phyloP scores from a whole-genome alignment of 2,329 filamentous ascomycete species.

The Onygena corvina region DNA sequence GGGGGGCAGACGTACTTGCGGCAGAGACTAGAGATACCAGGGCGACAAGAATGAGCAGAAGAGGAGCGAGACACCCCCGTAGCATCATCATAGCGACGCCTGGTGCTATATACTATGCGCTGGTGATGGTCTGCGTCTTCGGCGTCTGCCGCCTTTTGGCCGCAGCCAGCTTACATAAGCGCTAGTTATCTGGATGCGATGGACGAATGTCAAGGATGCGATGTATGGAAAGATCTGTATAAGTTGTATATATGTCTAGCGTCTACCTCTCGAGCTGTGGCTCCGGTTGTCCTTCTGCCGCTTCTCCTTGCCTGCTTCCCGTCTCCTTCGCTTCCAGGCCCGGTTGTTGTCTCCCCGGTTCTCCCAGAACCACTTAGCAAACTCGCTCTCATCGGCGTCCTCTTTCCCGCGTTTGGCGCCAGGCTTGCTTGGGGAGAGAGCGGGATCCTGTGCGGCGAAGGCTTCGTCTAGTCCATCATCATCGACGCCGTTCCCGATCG shows the following conservation, averaged over 20 bases:
- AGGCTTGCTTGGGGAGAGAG: conserved; percentile 9
- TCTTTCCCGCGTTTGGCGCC: conserved; percentile 17
- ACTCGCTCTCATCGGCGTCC: conserved; percentile 42
- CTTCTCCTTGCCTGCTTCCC: conserved; percentile 49
- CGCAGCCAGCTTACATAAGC: not conserved
- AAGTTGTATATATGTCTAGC: not conserved
- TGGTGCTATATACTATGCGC: not conserved
- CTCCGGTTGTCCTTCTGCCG: conserved; percentile 48
- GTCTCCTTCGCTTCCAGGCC: conserved; percentile 43
- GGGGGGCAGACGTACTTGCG: conserved; percentile 24
- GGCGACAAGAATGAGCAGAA: conserved; percentile 23
- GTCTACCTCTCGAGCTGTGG: conserved; percentile 25
- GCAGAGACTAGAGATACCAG: conserved; percentile 24
- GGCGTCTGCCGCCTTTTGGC: too few species aligned
- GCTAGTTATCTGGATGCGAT: not conserved
- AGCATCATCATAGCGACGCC: conserved; percentile 1
- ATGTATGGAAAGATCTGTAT: not conserved
- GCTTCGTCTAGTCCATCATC: conserved; percentile 4
- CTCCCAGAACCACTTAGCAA: conserved; percentile 51
- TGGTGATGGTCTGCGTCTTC: not conserved
- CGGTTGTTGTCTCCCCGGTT: conserved; percentile 40
- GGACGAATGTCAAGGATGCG: not conserved
- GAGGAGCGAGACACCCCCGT: conserved; percentile 11
- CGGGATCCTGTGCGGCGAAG: conserved; percentile 20
- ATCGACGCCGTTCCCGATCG: conserved; percentile 15